phyloP scores from a whole-genome alignment of 2,329 filamentous ascomycete species.

The Stromatinia cepivora region DNA sequence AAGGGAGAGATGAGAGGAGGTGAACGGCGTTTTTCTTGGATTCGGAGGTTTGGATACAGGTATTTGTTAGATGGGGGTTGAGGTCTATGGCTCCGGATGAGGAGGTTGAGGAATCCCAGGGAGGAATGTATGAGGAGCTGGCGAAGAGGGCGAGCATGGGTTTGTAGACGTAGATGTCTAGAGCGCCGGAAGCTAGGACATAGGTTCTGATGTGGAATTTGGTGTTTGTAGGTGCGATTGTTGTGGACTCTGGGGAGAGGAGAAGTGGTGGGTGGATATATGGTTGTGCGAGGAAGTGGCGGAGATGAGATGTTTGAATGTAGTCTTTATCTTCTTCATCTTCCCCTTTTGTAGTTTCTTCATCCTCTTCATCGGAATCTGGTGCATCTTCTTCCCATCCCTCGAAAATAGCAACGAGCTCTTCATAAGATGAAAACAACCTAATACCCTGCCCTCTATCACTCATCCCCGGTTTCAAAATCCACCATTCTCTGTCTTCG shows the following conservation, averaged over 20 bases:
- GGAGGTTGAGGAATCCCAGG: conserved; percentile 47
- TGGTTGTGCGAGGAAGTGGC: conserved; percentile 93
- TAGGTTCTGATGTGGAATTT: conserved; percentile 98
- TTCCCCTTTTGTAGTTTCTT: conserved; percentile 52
- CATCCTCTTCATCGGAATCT: conserved; percentile 62
- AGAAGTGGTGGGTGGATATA: conserved; percentile 91
- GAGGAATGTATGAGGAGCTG: conserved; percentile 67
- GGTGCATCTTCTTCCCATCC: conserved; percentile 75
- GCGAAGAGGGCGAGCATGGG: conserved; percentile 95
- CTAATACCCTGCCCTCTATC: conserved; percentile 92
- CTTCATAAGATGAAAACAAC: conserved; percentile 80
- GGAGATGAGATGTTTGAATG: conserved; percentile 84
- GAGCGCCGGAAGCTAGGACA: conserved; percentile 74
- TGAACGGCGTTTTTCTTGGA: conserved; percentile 65
- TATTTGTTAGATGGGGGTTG: conserved; percentile 86
- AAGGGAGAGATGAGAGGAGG: conserved; percentile 68
- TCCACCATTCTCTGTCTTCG: conserved; percentile 81
- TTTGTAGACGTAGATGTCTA: conserved; percentile 82
- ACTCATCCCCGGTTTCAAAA: conserved; percentile 96
- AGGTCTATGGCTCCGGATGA: conserved; percentile 49
- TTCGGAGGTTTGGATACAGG: conserved; percentile 71
- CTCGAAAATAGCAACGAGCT: conserved; percentile 86
- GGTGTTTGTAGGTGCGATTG: conserved; percentile 51
- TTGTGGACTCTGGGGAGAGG: conserved; percentile 42
- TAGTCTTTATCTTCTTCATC: conserved; percentile 45